Evolutionary conservation across 306 rosid genomes (phyloP).

Genomic region (Cercis canadensis): DNA sequence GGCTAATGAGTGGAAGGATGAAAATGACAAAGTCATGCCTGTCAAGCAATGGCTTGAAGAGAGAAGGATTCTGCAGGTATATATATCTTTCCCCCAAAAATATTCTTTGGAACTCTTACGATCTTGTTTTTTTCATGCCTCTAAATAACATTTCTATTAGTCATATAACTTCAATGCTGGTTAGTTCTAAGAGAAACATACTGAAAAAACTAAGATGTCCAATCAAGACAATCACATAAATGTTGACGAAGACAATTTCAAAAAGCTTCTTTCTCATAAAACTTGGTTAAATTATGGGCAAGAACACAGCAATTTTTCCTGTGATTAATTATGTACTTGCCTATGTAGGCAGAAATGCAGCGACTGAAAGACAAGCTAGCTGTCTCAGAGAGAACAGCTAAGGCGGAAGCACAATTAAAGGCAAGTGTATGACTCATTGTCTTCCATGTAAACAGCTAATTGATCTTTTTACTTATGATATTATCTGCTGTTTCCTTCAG

Average conservation of each 20-base stretch:
- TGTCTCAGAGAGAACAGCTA: conserved; percentile 85
- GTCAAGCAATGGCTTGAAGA: conserved; percentile 96
- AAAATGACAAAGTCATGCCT: conserved; percentile 90
- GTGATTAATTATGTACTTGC: conserved; percentile 23
- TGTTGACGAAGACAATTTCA: too few species aligned
- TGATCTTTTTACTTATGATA: not conserved
- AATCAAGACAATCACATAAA: conserved; percentile 3
- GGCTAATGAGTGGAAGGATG: conserved; percentile 98
- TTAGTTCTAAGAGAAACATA: not conserved
- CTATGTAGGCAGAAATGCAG: conserved; percentile 84
- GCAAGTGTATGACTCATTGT: conserved; percentile 41
- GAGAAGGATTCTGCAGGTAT: conserved; percentile 85
- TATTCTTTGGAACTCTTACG: not conserved
- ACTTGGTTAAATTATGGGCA: too few species aligned
- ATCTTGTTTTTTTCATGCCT: conserved; percentile 11
- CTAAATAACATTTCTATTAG: conserved; percentile 2
- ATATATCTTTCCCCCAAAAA: conserved; percentile 4
- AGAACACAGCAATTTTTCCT: not conserved
- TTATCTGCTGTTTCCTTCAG: conserved; percentile 47
- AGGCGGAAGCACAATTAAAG: conserved; percentile 95
- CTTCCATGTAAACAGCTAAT: conserved; percentile 10
- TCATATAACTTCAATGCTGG: not conserved
- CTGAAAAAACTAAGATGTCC: not conserved
- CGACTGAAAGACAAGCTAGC: conserved; percentile 83
- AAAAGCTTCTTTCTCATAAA: too few species aligned